These are phyloP conservation scores for Eucalyptus grandis DNA, from an alignment of 345 rosid genomes.

Conservation along the genomic window DNA sequence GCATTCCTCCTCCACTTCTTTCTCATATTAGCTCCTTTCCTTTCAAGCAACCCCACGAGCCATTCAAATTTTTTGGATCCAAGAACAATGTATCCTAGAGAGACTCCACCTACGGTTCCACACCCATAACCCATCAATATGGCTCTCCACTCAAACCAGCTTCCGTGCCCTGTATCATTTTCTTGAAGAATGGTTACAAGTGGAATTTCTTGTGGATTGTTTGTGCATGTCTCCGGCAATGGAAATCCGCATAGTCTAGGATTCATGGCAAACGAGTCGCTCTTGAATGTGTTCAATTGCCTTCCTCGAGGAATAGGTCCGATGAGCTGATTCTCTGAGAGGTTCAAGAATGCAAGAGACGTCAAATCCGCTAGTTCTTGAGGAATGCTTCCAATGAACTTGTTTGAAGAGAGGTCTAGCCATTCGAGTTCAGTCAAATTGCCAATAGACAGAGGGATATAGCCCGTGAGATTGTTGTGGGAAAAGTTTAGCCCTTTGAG, in stretches of 20 bases:
- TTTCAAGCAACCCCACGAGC: constrained; percentile 14
- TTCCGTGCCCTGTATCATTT: not conserved
- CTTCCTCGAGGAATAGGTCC: too few relatives aligned
- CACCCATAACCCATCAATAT: not conserved
- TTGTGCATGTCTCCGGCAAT: too few relatives aligned
- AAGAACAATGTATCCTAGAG: not conserved
- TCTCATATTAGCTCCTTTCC: constrained; percentile 32
- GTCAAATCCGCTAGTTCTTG: too few relatives aligned
- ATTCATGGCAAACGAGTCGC: too few relatives aligned
- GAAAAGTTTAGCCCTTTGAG: not conserved
- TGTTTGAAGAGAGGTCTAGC: too few relatives aligned
- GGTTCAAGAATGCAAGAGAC: too few relatives aligned
- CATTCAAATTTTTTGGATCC: not conserved
- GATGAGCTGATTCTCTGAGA: too few relatives aligned
- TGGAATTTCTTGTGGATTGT: not conserved
- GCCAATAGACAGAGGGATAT: not conserved
- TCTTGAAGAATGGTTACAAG: not conserved
- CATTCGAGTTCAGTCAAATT: too few relatives aligned
- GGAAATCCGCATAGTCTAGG: too few relatives aligned
- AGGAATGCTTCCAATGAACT: too few relatives aligned
- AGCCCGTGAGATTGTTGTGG: not conserved
- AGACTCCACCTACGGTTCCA: not conserved
- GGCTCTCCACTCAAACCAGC: not conserved
- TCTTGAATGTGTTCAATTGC: too few relatives aligned
- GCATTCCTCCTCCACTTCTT: constrained; percentile 8